phyloP scores from a whole-genome alignment of 345 rosid genomes.

The Garcia nutans region DNA sequence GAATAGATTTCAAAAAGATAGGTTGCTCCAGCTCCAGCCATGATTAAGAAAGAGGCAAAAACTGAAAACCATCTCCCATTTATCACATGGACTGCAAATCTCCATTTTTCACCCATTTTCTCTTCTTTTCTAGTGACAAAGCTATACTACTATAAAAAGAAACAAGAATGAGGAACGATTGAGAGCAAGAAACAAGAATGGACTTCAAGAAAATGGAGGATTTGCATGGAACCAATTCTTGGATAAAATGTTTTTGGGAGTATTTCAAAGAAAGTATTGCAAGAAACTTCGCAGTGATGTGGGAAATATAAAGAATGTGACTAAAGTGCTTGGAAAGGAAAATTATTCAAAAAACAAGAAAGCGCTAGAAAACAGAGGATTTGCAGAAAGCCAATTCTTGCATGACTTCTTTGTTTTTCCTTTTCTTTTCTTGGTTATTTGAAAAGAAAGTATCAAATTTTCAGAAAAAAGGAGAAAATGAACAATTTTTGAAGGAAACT shows the following conservation, averaged over 20 bases:
- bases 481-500: not conserved
- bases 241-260: not conserved
- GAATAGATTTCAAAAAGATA: conserved; percentile 84
- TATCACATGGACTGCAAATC: conserved; percentile 48
- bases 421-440: not conserved
- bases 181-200: not conserved
- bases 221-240: not conserved
- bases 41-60: conserved; percentile 79
- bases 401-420: too few relatives aligned
- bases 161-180: too few relatives aligned
- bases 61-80: conserved; percentile 86
- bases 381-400: not conserved
- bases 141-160: not conserved
- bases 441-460: not conserved
- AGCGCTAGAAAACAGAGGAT: not conserved
- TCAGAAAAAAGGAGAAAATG: not conserved
- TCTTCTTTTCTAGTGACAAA: not conserved
- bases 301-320: too few relatives aligned
- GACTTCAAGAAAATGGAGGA: not conserved
- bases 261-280: not conserved
- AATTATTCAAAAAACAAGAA: not conserved
- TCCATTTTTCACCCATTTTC: conserved; percentile 27
- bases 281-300: not conserved
- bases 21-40: conserved; percentile 91
- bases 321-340: too few relatives aligned